Conservation (phyloP, 345 rosid species). For the Pelargonium nanum region DNA sequence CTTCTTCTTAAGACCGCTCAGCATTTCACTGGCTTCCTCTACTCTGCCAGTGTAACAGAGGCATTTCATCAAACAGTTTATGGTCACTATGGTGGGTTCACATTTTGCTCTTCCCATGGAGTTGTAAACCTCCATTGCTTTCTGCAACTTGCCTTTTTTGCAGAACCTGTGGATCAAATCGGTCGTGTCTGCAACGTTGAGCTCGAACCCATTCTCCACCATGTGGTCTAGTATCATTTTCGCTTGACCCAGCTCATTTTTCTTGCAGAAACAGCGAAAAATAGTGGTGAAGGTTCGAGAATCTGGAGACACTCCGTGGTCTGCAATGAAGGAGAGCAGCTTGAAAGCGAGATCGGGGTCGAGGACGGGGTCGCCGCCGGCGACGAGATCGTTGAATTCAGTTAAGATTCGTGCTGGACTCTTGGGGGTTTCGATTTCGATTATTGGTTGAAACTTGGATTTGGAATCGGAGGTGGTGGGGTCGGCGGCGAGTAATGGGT, state of each 20-base stretch:
- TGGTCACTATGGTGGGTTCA: conserved; percentile 32
- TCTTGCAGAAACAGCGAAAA: conserved; percentile 36
- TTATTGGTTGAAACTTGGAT: no score
- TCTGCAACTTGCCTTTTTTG: conserved; percentile 34
- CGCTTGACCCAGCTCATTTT: conserved; percentile 32
- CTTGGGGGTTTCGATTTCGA: no score
- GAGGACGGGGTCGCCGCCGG: conserved; percentile 23
- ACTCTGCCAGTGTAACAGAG: conserved; percentile 63
- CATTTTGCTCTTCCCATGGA: conserved; percentile 29
- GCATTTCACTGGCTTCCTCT: conserved; percentile 44
- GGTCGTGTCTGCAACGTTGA: conserved; percentile 34
- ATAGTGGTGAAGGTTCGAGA: conserved; percentile 31
- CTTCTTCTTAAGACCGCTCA: conserved; percentile 26
- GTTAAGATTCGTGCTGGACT: conserved; percentile 13
- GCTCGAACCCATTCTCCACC: conserved; percentile 26
- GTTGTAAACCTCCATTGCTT: conserved; percentile 35
- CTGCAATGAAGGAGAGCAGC: conserved; percentile 20
- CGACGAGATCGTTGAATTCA: conserved; percentile 25
- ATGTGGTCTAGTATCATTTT: conserved; percentile 27
- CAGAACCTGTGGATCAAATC: conserved; percentile 30
- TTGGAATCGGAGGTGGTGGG: no score
- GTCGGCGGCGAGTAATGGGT: no score
- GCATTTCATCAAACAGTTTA: conserved; percentile 57
- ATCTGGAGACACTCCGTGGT: conserved; percentile 26
- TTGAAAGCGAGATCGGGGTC: no score